A percentile compares a stretch with the other conserved stretches of the same genome.
These are phyloP conservation scores for Triticum urartu DNA, from an alignment of 176 grass and related monocot species.

Conservation along the genomic window DNA sequence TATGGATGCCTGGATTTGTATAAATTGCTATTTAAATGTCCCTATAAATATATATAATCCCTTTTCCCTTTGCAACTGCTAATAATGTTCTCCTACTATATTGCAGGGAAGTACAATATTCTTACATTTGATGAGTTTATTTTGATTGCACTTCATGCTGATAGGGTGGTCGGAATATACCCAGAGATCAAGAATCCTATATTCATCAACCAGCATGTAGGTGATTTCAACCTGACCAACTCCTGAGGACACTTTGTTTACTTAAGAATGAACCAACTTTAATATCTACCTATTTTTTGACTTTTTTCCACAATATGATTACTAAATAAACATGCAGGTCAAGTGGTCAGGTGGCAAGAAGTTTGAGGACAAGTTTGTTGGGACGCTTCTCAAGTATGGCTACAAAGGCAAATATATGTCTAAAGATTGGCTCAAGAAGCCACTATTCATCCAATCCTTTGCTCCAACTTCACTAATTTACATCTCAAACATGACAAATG, in stretches of 20 bases:
- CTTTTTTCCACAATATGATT: not conserved
- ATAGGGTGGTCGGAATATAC: slow-evolving; percentile 73
- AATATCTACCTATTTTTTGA: not conserved
- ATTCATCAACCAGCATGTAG: slow-evolving; percentile 78
- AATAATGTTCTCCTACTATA: slow-evolving; percentile 20
- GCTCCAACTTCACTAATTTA: slow-evolving; percentile 78
- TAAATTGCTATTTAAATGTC: not conserved
- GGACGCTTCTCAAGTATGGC: slow-evolving; percentile 60
- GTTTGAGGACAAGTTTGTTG: slow-evolving; percentile 77
- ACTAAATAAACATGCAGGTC: slow-evolving; percentile 47
- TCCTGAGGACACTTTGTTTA: not conserved
- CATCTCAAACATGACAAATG: slow-evolving; percentile 68
- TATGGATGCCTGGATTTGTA: not conserved
- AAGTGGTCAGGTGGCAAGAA: slow-evolving; percentile 60
- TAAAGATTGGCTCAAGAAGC: slow-evolving; percentile 63
- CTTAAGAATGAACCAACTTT: not conserved
- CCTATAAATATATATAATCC: not conserved
- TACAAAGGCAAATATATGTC: slow-evolving; percentile 75
- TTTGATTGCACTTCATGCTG: slow-evolving; percentile 50
- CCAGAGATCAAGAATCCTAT: slow-evolving; percentile 75
- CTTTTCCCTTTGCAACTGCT: not conserved
- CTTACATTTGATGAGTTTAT: slow-evolving; percentile 81
- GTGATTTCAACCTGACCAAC: slow-evolving; percentile 6
- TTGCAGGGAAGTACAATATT: slow-evolving; percentile 67
- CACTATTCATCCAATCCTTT: slow-evolving; percentile 76